A percentile compares a stretch with the other conserved stretches of the same genome.
Conservation (phyloP, 2,329 filamentous ascomycete genomes). For the Aspergillus japonicus region DNA sequence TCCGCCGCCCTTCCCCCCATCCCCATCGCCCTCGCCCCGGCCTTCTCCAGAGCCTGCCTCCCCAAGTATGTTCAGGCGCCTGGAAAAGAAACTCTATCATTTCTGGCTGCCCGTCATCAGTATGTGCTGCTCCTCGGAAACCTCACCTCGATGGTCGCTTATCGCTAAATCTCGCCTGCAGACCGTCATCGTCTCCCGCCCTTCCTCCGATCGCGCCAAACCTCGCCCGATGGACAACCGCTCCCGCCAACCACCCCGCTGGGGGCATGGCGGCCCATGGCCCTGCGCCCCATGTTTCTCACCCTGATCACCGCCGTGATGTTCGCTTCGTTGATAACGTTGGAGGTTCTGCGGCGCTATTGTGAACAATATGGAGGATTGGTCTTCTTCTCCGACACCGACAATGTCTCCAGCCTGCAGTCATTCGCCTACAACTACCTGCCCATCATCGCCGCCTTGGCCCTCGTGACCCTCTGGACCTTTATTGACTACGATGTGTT, state of each 20-base stretch:
- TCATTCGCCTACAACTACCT: conserved; percentile 41
- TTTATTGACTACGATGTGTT: conserved; percentile 52
- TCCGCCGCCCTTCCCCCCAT: neutral
- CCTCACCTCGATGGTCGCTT: neutral
- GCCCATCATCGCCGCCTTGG: conserved; percentile 46
- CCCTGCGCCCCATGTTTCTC: conserved; percentile 33
- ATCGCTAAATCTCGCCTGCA: neutral
- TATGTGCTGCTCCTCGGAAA: neutral
- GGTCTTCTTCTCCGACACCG: conserved; percentile 30
- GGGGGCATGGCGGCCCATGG: conserved; percentile 34
- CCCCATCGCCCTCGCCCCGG: conserved; percentile 3
- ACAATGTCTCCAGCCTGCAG: conserved; percentile 26
- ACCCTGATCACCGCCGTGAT: conserved; percentile 22
- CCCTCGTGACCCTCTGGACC: conserved; percentile 50
- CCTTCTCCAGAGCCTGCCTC: conserved; percentile 16
- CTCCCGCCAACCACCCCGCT: neutral
- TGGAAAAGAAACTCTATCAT: conserved; percentile 13
- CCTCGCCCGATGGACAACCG: conserved; percentile 10
- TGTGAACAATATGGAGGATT: conserved; percentile 29
- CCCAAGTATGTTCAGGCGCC: conserved; percentile 19
- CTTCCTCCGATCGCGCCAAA: conserved; percentile 4
- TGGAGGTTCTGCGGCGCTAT: conserved; percentile 33
- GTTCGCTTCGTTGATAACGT: conserved; percentile 24
- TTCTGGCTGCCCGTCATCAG: conserved; percentile 17
- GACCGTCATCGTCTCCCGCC: conserved; percentile 11